Base-by-base conservation (phyloP, 768 basidiomycete species). In the Phallus indusiatus region DNA sequence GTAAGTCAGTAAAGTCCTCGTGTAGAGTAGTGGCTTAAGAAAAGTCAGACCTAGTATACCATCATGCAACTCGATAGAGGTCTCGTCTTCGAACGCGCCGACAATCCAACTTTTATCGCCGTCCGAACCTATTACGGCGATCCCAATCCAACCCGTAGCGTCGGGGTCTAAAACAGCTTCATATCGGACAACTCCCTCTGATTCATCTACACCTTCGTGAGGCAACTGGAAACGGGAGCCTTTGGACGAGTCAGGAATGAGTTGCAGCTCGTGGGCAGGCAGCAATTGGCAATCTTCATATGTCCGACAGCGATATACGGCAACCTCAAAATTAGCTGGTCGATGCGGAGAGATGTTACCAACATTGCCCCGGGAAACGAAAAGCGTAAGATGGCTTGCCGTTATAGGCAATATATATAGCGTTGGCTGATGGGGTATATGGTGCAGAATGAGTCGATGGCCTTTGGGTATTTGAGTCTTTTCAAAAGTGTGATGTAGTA, bases 121-220 rank as follows among this genome's bases (percentile, higher is more conserved):
- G 54, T 80, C 76, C 9, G 74, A 78, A 53, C 73, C 69, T 12
- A 82, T 76, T 21, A 85, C 65, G 24, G 67, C 71, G 46, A 90
- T 72, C 1, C 77, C 85, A 5, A 90, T 68, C 76, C 78, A 82
- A 6, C 69, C 68, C 11, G 64, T 61, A 59, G 65, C 37, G 17
- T 60, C 50, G 5, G 37, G 28, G 59, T 42, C 64, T 17, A 85
- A 47, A 46, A 75, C 70, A 10, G 77, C 78, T 65, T 86, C 83
- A 64, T 80, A 88, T 22, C 84, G 70, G 4, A 84, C 84, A 1
- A 85, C 73, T 0, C 86, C 88, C 59, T 89, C 88, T 9, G 84
- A 86, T 67, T 91, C 87, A 55, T 88, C 86, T 0, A 79, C 68
- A 0, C 88, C 88, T 69, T 85, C 83, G 16, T 80, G 69, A 14